A percentile compares a stretch with the other conserved stretches of the same genome.
phyloP scores from a whole-genome alignment of 805 yeast genomes.

The Yamadazyma tumulicola region DNA sequence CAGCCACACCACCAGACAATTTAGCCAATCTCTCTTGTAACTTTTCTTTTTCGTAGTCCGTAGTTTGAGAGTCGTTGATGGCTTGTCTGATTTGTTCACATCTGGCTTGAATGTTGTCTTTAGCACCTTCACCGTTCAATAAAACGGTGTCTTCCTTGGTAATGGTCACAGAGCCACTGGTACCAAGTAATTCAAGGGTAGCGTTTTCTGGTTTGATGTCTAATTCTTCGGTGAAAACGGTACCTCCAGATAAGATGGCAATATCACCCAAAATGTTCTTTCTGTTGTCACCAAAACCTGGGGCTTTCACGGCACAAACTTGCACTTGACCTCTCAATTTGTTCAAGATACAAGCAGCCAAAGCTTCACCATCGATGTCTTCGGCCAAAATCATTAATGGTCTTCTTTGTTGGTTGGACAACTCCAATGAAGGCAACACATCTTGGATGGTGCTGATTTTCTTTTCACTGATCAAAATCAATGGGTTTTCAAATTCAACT shows the following conservation, averaged over 20 bases:
- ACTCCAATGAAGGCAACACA: conserved; percentile 86
- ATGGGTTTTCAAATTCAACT: conserved; percentile 93
- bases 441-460: conserved; percentile 88
- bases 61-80: conserved; percentile 68
- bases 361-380: conserved; percentile 96
- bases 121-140: conserved; percentile 87
- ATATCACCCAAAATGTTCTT: conserved; percentile 93
- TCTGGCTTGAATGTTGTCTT: conserved; percentile 77
- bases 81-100: conserved; percentile 90
- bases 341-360: conserved; percentile 96
- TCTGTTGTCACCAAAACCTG: conserved; percentile 99
- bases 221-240: conserved; percentile 86
- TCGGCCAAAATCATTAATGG: conserved; percentile 93
- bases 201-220: conserved; percentile 95
- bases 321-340: conserved; percentile 98
- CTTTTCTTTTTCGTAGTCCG: conserved; percentile 94
- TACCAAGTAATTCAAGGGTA: conserved; percentile 83
- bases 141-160: conserved; percentile 95
- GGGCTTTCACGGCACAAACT: conserved; percentile 96
- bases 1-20: conserved; percentile 98
- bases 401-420: conserved; percentile 89
- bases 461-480: conserved; percentile 82
- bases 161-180: conserved; percentile 86
- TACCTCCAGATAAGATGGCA: conserved; percentile 93
- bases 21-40: conserved; percentile 96